These are phyloP conservation scores for Penicillium sp. DNA, from an alignment of 2,329 filamentous ascomycete genomes.

Conservation along the genomic window DNA sequence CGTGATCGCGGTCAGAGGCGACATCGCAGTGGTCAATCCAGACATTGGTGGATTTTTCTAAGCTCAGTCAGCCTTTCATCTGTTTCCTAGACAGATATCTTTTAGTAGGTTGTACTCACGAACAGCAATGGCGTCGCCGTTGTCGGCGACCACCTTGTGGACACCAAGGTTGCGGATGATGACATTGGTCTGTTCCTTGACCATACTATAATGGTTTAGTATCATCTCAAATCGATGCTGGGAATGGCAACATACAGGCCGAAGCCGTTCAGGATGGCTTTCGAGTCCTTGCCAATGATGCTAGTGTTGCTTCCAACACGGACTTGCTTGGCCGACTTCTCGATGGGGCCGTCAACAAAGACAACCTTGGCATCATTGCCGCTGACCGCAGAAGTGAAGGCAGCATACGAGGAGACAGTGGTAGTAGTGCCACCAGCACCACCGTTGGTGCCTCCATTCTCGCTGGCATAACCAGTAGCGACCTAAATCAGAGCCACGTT, in stretches of 20 bases:
- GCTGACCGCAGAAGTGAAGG: constrained; percentile 50
- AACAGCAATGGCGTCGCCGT: constrained; percentile 60
- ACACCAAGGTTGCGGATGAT: constrained; percentile 63
- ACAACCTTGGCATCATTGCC: constrained; percentile 48
- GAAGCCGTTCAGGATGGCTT: constrained; percentile 54
- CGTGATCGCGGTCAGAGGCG: constrained; percentile 56
- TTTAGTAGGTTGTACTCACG: constrained; percentile 34
- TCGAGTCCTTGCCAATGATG: constrained; percentile 50
- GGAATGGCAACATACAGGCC: constrained; percentile 20
- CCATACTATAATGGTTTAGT: constrained; percentile 43
- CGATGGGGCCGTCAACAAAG: constrained; percentile 47
- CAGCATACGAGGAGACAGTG: constrained; percentile 52
- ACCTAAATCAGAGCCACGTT: constrained; percentile 3
- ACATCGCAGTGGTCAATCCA: constrained; percentile 69
- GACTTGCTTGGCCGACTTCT: constrained; percentile 42
- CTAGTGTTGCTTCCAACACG: constrained; percentile 50
- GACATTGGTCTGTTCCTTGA: constrained; percentile 56
- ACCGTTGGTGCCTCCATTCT: constrained; percentile 54
- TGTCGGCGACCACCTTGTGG: constrained; percentile 53
- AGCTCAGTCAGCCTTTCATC: not conserved
- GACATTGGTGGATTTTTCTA: constrained; percentile 46
- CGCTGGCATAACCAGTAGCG: constrained; percentile 45
- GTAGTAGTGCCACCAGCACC: constrained; percentile 55
- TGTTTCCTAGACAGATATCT: constrained; percentile 20
- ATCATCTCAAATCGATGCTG: constrained; percentile 20